Base-by-base conservation (phyloP, 768 basidiomycete species). In the Wakefieldia striispora region DNA sequence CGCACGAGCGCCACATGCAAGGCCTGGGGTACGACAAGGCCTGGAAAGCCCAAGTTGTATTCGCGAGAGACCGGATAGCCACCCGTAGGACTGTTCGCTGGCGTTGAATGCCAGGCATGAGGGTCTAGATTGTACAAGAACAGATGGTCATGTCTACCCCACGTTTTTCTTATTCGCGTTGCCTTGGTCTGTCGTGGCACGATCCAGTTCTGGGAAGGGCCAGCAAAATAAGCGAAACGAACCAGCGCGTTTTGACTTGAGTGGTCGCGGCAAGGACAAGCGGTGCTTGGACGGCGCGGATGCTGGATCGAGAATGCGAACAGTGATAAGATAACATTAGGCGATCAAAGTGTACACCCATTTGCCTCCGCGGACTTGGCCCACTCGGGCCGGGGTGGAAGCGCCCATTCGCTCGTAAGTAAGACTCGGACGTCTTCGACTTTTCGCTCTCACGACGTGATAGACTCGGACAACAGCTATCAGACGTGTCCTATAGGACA, bases 301-400 rank as follows among this genome's bases (percentile, higher is more conserved):
- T 16, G 37, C 16, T 14, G 6, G 33, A 29, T 54, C 19, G 43
- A 49, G 14, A 36, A 52, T 26, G 13, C 38, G 41, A 53, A 52
- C 33, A 16, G 43, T 43, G 62, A 65, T 65, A 65, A 62, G 62
- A 64, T 64, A 61, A 43, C 47, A 47, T 44, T 50, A 45, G 34
- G 26, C 42, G 53, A 65, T 52, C 59, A 33, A 13, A 29, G 27
- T 20, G 23, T 33, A 17, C 26, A 26, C 26, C 26, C 48, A 19
- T 42, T 37, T 40, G 42, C 49, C 47, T 61, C 63, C 63, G 64
- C 64, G 64, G 64, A 54, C 51, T 54, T 42, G 39, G 16, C 17
- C 3, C 7, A 14, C 33, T 16, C 33, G 33, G 33, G 16, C 33
- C 33, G 29, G 24, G 16, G 39, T 6, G 39, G 24, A 7, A 6